phyloP scores from a whole-genome alignment of 345 rosid species.

The Adansonia digitata region DNA sequence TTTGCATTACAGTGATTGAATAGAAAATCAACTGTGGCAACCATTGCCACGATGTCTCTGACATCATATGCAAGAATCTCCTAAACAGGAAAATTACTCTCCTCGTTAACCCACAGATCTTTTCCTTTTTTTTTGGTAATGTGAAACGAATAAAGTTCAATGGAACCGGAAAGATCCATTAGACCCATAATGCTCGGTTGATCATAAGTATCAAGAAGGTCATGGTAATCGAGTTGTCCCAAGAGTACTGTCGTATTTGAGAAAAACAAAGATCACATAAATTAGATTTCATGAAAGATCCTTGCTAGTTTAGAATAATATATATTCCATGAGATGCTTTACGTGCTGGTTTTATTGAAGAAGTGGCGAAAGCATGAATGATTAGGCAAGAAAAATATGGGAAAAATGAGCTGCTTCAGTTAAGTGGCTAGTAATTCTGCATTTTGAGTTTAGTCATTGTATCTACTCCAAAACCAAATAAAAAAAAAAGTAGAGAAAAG shows the following conservation, averaged over 20 bases:
- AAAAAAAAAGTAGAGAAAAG: not conserved
- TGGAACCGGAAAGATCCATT: slow-evolving; percentile 1
- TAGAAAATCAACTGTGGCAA: slow-evolving; percentile 4
- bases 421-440: not conserved
- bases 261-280: not conserved
- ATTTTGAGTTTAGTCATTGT: not conserved
- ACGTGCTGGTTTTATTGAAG: not conserved
- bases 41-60: slow-evolving; percentile 1
- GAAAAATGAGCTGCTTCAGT: not conserved
- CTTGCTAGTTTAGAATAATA: not conserved
- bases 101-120: not conserved
- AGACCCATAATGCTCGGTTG: not conserved
- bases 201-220: not conserved
- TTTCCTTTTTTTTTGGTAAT: slow-evolving; percentile 9
- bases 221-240: not conserved
- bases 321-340: not conserved
- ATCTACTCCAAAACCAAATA: not conserved
- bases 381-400: not conserved
- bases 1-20: not conserved
- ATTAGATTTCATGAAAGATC: not conserved
- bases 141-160: slow-evolving; percentile 1
- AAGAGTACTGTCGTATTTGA: not conserved
- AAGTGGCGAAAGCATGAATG: not conserved
- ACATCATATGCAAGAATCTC: not conserved
- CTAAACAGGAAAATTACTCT: not conserved